phyloP scores from a whole-genome alignment of 129 eudicot genomes.

The Pseudognaphalium luteoalbum region DNA sequence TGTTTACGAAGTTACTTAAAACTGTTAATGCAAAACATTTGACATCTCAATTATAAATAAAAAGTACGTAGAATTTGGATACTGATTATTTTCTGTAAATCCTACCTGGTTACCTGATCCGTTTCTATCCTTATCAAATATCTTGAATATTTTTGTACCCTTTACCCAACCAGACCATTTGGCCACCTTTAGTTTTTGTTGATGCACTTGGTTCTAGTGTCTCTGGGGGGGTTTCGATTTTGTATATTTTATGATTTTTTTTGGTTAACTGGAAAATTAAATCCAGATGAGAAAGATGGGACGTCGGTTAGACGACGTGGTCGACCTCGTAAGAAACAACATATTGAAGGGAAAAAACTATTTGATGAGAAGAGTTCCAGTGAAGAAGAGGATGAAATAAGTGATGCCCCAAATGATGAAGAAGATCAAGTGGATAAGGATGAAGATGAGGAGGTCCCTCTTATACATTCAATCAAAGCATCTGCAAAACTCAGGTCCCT shows the following conservation, averaged over 20 bases:
- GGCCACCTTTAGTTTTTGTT: neutral
- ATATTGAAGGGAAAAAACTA: conserved; percentile 67
- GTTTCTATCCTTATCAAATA: neutral
- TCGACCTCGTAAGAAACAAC: conserved; percentile 71
- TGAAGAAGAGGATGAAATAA: conserved; percentile 77
- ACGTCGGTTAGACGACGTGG: conserved; percentile 75
- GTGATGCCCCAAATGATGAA: conserved; percentile 61
- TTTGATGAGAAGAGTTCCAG: conserved; percentile 82
- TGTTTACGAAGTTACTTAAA: neutral
- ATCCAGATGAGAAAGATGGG: conserved; percentile 72
- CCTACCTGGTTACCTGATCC: neutral
- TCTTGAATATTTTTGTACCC: too few relatives aligned
- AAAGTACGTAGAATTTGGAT: neutral
- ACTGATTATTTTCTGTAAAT: neutral
- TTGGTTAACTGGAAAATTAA: neutral
- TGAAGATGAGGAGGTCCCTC: conserved; percentile 73
- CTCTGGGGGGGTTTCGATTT: neutral
- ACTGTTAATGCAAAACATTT: neutral
- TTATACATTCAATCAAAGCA: conserved; percentile 65
- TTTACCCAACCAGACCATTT: neutral
- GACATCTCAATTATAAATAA: neutral
- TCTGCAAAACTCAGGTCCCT: conserved; percentile 75
- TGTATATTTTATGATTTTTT: neutral
- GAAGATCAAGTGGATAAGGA: conserved; percentile 54
- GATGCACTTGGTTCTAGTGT: neutral